Base-by-base conservation (phyloP, 2,329 filamentous ascomycete genomes). In the Macroventuria anomochaeta region DNA sequence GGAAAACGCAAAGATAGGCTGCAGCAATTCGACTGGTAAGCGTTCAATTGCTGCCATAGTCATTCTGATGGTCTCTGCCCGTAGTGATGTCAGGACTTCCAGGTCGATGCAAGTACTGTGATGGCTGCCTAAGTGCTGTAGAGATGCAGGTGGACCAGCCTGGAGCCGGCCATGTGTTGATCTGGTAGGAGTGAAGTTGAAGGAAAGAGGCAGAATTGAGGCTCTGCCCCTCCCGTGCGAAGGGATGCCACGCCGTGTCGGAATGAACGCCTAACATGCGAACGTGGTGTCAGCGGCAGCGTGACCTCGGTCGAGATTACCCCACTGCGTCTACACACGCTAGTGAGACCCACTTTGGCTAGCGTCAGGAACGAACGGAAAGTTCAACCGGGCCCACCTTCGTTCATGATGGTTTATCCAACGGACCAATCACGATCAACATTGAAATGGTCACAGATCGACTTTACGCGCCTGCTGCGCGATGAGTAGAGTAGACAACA, bases 11-110 rank as follows among this genome's bases (percentile, higher is more conserved):
- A 83, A 83, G 38, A 84, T 82, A 33, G 75, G 71, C 59, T 83
- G 78, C n/a, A 83, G 71, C 11, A 84, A 64, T 63, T 84, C 81
- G 3, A 75, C 64, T 0, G 82, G 82, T 0, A 84, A 70, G 4
- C 50, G 58, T 60, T 84, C 80, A 11, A 84, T 61, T 7, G 67
- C 58, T 15, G 67, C 49, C 7, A 57, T 28, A 2, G 39, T 34
- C 65, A 68, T 69, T 1, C 3, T 28, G 38, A 18, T 12, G 11
- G 23, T 28, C 5, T 5, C 4, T 8, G n/a, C n/a, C n/a, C n/a
- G n/a, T n/a, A n/a, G 31, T 48, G 51, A 36, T 44, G 39, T 54
- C 44, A 44, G 44, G 38, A 31, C 23, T 13, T 15, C 11, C 15
- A 15, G 0, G 1, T 7, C 10, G 10, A 10, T 23, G 17, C 12